Percentiles rank a stretch among this genome's conserved stretches.
These are phyloP conservation scores for Phytophthora sp. DNA, from an alignment of 352 stramenopile genomes.

Conservation along the genomic window DNA sequence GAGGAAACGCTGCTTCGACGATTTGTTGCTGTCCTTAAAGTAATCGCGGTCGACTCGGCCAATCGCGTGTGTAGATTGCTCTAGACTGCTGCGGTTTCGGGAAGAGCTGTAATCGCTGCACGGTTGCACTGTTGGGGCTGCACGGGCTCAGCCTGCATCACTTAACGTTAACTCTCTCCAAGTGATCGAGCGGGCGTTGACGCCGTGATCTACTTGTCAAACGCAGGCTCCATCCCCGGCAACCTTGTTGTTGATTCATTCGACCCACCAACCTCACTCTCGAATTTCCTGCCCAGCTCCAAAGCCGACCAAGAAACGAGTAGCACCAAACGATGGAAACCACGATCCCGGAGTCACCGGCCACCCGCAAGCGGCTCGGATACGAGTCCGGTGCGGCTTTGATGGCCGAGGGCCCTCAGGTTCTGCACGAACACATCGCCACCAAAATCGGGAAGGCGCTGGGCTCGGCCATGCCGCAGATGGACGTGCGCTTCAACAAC, in stretches of 20 bases:
- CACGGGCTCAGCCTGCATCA: not conserved
- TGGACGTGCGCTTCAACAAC: slow-evolving; percentile 55
- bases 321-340: not conserved
- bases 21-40: slow-evolving; percentile 2
- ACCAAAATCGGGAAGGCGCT: slow-evolving; percentile 31
- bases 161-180: too few relatives aligned
- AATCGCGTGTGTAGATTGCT: slow-evolving; percentile 2
- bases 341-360: too few relatives aligned
- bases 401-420: slow-evolving; percentile 41
- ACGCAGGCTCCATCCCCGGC: not conserved
- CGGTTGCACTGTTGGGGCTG: too few relatives aligned
- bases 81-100: not conserved
- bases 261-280: slow-evolving; percentile 2
- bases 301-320: slow-evolving; percentile 7
- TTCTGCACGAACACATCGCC: slow-evolving; percentile 39
- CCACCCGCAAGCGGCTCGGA: slow-evolving; percentile 24
- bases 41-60: not conserved
- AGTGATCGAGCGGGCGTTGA: too few relatives aligned
- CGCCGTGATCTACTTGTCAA: not conserved
- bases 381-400: slow-evolving; percentile 23
- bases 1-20: not conserved
- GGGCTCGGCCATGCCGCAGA: slow-evolving; percentile 41
- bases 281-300: slow-evolving; percentile 6
- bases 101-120: not conserved
- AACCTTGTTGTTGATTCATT: not conserved